Evolutionary conservation across 345 rosid genomes (phyloP).

Genomic region (Aegle marmelos): DNA sequence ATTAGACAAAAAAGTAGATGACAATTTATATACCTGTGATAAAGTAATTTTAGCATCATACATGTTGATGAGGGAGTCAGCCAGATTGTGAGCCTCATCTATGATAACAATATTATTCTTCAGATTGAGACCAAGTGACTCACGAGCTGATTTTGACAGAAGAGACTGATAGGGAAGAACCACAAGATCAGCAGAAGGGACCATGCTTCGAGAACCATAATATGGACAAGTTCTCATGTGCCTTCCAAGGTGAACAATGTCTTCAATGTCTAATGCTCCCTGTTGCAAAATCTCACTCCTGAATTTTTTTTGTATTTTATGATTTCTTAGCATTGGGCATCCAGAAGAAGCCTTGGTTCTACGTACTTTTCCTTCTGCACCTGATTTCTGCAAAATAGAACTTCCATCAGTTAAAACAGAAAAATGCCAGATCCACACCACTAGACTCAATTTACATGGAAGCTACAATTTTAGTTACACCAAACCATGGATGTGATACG

Average conservation of each 20-base stretch:
- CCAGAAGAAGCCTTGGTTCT: conserved; percentile 56
- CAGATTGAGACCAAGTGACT: conserved; percentile 80
- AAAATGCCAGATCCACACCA: neutral
- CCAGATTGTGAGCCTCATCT: conserved; percentile 97
- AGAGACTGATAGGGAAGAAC: conserved; percentile 96
- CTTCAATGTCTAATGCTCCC: conserved; percentile 86
- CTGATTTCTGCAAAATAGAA: conserved; percentile 46
- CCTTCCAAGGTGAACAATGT: conserved; percentile 74
- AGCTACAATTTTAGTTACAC: neutral
- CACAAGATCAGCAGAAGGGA: conserved; percentile 75
- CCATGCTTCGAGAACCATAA: conserved; percentile 81
- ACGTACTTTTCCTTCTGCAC: conserved; percentile 46
- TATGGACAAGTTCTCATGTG: conserved; percentile 80
- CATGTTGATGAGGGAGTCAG: conserved; percentile 91
- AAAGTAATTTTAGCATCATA: conserved; percentile 70
- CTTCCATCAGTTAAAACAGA: conserved; percentile 14
- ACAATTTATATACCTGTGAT: conserved; percentile 50
- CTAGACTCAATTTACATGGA: neutral
- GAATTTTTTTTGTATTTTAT: conserved; percentile 59
- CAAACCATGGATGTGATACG: neutral
- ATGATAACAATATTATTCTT: conserved; percentile 75
- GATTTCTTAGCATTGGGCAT: conserved; percentile 85
- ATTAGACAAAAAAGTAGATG: neutral
- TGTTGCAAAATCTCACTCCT: conserved; percentile 46
- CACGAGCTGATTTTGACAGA: conserved; percentile 88